Conservation (phyloP, 768 basidiomycete genomes). For the Amanita rubescens region DNA sequence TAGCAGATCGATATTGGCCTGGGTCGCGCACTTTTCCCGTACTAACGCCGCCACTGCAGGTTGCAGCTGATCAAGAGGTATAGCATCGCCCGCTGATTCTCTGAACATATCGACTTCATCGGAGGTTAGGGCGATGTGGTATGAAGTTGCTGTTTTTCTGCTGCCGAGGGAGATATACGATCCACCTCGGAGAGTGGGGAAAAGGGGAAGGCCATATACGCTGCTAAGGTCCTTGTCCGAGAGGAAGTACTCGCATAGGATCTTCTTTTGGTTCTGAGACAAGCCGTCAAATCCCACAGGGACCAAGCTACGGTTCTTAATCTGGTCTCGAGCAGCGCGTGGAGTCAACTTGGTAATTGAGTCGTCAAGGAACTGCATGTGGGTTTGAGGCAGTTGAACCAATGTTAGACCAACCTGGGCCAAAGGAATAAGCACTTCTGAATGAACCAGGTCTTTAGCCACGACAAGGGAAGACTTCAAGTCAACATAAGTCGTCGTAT, state of each 20-base stretch:
- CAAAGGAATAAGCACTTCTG: conserved; percentile 21
- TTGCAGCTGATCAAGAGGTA: conserved; percentile 24
- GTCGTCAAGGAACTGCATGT: conserved; percentile 21
- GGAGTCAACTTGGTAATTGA: conserved; percentile 20
- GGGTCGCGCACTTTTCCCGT: conserved; percentile 13
- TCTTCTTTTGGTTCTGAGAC: conserved; percentile 2
- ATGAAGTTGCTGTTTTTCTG: background rate
- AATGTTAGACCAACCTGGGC: conserved; percentile 26
- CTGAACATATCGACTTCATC: conserved; percentile 23
- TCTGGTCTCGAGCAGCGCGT: conserved; percentile 17
- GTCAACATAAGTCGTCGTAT: background rate
- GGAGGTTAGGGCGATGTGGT: conserved; percentile 22
- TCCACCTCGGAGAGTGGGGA: conserved; percentile 22
- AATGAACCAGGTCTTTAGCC: conserved; percentile 10
- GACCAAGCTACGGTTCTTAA: conserved; percentile 21
- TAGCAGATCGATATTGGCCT: conserved; percentile 27
- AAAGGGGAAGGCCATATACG: conserved; percentile 29
- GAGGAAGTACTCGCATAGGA: conserved; percentile 28
- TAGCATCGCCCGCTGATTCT: conserved; percentile 12
- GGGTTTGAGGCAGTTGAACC: conserved; percentile 27
- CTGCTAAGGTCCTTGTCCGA: conserved; percentile 23
- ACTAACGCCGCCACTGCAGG: conserved; percentile 16
- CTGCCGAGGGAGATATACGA: background rate
- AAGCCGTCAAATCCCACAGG: conserved; percentile 6
- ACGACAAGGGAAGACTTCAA: conserved; percentile 20